Conservation (phyloP, 1,139 yeast species). For the Yamadazyma conglobata region DNA sequence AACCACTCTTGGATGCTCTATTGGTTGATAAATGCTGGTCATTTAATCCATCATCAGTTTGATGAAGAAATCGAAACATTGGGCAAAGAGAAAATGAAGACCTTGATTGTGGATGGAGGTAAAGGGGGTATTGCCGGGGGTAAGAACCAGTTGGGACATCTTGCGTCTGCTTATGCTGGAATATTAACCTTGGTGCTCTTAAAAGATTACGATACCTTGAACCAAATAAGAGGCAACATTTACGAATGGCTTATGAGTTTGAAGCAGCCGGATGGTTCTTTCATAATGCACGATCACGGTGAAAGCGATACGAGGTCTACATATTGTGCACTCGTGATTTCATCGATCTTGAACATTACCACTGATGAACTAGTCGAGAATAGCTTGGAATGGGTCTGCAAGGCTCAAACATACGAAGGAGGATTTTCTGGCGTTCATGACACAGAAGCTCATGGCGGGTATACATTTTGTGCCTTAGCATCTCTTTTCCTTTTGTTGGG, state of each 20-base stretch:
- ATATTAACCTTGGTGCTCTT: slow-evolving; percentile 58
- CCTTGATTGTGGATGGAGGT: slow-evolving; percentile 28
- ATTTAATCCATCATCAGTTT: slow-evolving; percentile 8
- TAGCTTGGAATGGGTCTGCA: slow-evolving; percentile 56
- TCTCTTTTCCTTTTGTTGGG: slow-evolving; percentile 51
- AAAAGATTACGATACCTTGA: slow-evolving; percentile 37
- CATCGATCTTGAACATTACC: slow-evolving; percentile 59
- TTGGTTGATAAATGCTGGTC: slow-evolving; percentile 67
- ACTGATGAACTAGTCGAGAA: slow-evolving; percentile 59
- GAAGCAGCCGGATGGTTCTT: slow-evolving; percentile 71
- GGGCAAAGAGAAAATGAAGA: slow-evolving; percentile 18
- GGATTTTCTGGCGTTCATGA: slow-evolving; percentile 83
- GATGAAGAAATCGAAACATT: slow-evolving; percentile 11
- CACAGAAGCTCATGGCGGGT: slow-evolving; percentile 97
- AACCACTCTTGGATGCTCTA: slow-evolving; percentile 89
- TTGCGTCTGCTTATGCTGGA: slow-evolving; percentile 83
- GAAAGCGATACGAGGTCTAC: slow-evolving; percentile 86
- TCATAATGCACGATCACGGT: slow-evolving; percentile 71
- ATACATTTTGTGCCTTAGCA: slow-evolving; percentile 87
- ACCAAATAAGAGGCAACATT: slow-evolving; percentile 29
- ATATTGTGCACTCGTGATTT: slow-evolving; percentile 80
- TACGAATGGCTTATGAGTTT: slow-evolving; percentile 64
- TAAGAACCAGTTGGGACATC: slow-evolving; percentile 71
- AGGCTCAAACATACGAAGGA: slow-evolving; percentile 91
- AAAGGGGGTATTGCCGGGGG: slow-evolving; percentile 88